These are phyloP conservation scores for Arctostaphylos glauca DNA, from an alignment of 148 eudicot species.

Conservation along the genomic window DNA sequence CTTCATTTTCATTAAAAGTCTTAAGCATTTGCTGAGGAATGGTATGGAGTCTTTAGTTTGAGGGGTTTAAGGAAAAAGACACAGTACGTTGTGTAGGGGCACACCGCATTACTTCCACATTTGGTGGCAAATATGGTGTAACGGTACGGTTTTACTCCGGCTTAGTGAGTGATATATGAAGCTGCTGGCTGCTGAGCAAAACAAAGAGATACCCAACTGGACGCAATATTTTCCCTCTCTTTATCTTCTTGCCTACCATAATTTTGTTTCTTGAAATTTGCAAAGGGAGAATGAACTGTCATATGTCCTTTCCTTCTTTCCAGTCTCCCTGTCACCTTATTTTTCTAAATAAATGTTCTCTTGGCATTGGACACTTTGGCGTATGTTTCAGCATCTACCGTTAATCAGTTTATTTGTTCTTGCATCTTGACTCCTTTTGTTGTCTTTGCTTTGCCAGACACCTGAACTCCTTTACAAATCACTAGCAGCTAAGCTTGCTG, in stretches of 20 bases:
- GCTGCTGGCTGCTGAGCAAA: background rate
- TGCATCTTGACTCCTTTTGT: conserved; percentile 9
- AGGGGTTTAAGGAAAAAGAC: background rate
- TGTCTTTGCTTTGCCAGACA: conserved; percentile 37
- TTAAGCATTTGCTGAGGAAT: background rate
- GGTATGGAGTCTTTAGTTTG: background rate
- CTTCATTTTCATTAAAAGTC: background rate
- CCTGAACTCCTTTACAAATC: conserved; percentile 91
- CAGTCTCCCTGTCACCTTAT: background rate
- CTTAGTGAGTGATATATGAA: background rate
- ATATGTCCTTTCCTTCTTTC: background rate
- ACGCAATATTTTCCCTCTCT: background rate
- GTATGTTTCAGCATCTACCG: background rate
- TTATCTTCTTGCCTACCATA: background rate
- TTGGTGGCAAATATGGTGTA: too few species aligned
- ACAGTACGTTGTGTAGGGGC: background rate
- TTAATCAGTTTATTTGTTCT: background rate
- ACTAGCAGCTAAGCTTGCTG: conserved; percentile 79
- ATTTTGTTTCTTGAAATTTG: background rate
- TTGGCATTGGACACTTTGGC: background rate
- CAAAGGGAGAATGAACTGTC: background rate
- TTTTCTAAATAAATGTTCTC: background rate
- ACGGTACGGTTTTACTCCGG: background rate
- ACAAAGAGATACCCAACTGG: background rate
- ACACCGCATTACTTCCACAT: too few species aligned